Evolutionary conservation across 1,139 yeast species (phyloP).

Genomic region (Zhuliangozyma blackwelliae): DNA sequence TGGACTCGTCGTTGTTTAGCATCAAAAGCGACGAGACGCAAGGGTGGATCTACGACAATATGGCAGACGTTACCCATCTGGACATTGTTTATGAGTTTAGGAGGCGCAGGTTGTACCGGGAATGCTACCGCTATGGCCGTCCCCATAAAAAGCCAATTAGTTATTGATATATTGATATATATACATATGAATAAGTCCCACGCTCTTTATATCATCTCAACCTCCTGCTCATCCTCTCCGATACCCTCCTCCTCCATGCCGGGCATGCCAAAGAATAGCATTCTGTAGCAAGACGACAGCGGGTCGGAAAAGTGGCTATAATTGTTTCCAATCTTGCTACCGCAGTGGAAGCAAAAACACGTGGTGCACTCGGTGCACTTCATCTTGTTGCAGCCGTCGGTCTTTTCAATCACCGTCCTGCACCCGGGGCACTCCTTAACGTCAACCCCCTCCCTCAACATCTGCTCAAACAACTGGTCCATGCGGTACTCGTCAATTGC

Average conservation of each 20-base stretch:
- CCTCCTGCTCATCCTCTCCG: background rate
- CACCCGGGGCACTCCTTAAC: slow-evolving; percentile 56
- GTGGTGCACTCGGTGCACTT: slow-evolving; percentile 49
- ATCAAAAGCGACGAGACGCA: slow-evolving; percentile 38
- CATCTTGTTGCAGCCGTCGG: slow-evolving; percentile 71
- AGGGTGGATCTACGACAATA: slow-evolving; percentile 41
- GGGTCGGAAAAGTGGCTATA: slow-evolving; percentile 51
- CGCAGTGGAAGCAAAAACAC: slow-evolving; percentile 58
- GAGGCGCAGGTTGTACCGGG: slow-evolving; percentile 51
- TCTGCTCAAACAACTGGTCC: slow-evolving; percentile 45
- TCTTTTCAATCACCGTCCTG: slow-evolving; percentile 47
- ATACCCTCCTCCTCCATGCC: slow-evolving; percentile 18
- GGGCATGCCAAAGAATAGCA: slow-evolving; percentile 55
- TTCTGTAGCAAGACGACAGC: slow-evolving; percentile 44
- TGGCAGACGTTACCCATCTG: slow-evolving; percentile 18
- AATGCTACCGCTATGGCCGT: slow-evolving; percentile 41
- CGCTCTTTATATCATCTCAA: background rate
- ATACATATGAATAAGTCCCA: slow-evolving; percentile 1
- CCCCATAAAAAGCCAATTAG: slow-evolving; percentile 8
- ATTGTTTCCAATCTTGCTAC: slow-evolving; percentile 40
- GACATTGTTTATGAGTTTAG: slow-evolving; percentile 39
- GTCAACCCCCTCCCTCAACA: slow-evolving; percentile 38
- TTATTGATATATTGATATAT: background rate
- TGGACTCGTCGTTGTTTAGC: slow-evolving; percentile 19
- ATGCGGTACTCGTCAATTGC: slow-evolving; percentile 46